A percentile compares a stretch with the other conserved stretches of the same genome.
Evolutionary conservation across 1,284 basidiomycete genomes (phyloP).

Genomic region (Cutaneotrichosporon cyanovorans): DNA sequence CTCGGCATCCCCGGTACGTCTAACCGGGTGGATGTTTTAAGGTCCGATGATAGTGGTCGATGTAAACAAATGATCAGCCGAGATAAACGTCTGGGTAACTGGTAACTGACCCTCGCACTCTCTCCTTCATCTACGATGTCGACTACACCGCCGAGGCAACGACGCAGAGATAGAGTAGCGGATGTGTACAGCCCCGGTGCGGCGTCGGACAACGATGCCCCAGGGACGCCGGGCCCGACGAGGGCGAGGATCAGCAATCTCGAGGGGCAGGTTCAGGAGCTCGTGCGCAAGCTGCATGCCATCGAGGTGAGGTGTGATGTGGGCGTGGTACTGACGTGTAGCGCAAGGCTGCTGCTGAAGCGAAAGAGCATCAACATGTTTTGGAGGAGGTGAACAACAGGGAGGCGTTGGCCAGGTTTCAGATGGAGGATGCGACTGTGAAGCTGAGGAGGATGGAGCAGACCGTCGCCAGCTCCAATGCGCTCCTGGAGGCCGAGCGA

Average conservation of each 20-base stretch:
- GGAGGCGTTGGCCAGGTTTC: not conserved
- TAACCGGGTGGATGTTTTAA: too few species aligned
- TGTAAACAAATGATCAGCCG: too few species aligned
- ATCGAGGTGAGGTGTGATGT: constrained; percentile 18
- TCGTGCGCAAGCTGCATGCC: constrained; percentile 31
- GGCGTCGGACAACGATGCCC: constrained; percentile 6
- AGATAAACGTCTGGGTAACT: too few species aligned
- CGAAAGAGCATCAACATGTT: not conserved
- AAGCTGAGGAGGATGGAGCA: too few species aligned
- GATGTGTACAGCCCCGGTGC: not conserved
- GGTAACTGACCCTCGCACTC: too few species aligned
- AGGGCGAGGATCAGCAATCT: constrained; percentile 30
- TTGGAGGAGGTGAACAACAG: constrained; percentile 5
- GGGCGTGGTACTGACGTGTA: not conserved
- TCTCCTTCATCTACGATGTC: not conserved
- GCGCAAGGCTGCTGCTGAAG: constrained; percentile 21
- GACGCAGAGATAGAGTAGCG: not conserved
- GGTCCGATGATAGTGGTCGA: too few species aligned
- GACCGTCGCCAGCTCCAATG: too few species aligned
- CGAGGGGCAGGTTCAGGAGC: constrained; percentile 28
- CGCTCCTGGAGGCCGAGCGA: too few species aligned
- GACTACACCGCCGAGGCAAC: not conserved
- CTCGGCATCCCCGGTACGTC: too few species aligned
- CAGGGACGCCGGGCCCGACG: constrained; percentile 31
- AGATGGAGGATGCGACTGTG: constrained; percentile 23